Evolutionary conservation across 345 rosid genomes (phyloP), one percentile per base, ranked within the genome.

Genomic region (Ceriops tagal): DNA sequence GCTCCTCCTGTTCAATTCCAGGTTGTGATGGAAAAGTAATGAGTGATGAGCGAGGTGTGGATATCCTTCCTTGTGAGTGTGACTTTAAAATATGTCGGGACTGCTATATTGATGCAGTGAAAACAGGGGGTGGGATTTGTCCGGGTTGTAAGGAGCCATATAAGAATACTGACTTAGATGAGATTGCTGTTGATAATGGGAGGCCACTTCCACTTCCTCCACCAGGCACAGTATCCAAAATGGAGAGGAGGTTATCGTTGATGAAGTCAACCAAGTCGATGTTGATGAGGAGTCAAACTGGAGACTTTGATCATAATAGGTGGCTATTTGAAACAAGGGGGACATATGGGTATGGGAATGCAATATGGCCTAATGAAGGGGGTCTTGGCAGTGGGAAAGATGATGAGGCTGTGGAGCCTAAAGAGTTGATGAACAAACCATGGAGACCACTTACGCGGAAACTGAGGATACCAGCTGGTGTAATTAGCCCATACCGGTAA

Each of bases 391-490:
- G 28, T 58, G 91, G 80, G 16, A 78, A 87, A 32, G 91, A 84
- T 63, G 88, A 84, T 61, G 93, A 86, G 5, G 82, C 72, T 74
- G 77, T 46, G 62, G 96, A 89, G 72, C 85, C 90, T 5, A 79
- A 83, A 53, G 95, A 89, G 62, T 79, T 93, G 83, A 82, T 93
- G 87, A 88, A 52, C 80, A 91, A 87, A 75, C 97, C 98, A 6
- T 93, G 98, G 98, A 84, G 92, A 79, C 98, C 98, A 19, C 97
- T 93, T 56, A 93, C 96, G 11, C 73, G 98, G 76, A 93, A 93
- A 77, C 70, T 93, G 39, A 89, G 88, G 81, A 93, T 93, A 61
- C 97, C 98, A 71, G 98, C 98, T 73, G 97, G 90, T 68, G 22
- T 93, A 72, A 75, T 93, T 76, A 93, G 98, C 75, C 98, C 98